phyloP scores from a whole-genome alignment of 1,284 basidiomycete genomes.

The Tetrapyrgos nigripes region DNA sequence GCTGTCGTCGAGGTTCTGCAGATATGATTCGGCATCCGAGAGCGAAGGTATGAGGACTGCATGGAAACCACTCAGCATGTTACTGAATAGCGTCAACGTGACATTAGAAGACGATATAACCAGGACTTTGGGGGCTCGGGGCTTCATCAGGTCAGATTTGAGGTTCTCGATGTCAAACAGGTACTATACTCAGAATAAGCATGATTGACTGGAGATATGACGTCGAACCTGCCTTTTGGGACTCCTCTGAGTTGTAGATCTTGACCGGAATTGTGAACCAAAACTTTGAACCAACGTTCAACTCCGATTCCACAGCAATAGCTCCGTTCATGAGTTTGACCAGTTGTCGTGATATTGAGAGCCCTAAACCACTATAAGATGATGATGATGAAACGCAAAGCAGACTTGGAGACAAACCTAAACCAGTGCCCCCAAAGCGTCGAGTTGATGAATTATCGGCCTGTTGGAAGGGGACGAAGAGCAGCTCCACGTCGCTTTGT shows the following conservation, averaged over 20 bases:
- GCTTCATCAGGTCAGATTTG: conserved; percentile 48
- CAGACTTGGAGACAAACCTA: no score
- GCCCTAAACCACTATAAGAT: no score
- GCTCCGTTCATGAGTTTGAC: conserved; percentile 77
- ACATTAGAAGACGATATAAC: conserved; percentile 64
- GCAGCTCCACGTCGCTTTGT: conserved; percentile 63
- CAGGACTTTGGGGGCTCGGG: conserved; percentile 55
- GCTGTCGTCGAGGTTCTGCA: conserved; percentile 41
- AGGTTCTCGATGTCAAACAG: conserved; percentile 52
- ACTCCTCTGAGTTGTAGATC: conserved; percentile 59
- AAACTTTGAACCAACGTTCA: conserved; percentile 67
- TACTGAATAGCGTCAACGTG: conserved; percentile 59
- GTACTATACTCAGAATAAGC: conserved; percentile 35
- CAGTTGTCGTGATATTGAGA: conserved; percentile 74
- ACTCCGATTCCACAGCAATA: conserved; percentile 70
- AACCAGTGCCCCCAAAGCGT: conserved; percentile 72
- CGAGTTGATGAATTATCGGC: conserved; percentile 78
- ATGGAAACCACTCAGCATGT: conserved; percentile 62
- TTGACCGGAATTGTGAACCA: conserved; percentile 76
- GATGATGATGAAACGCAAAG: no score
- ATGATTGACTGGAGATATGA: neutral
- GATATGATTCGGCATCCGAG: conserved; percentile 49
- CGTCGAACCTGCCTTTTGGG: conserved; percentile 46
- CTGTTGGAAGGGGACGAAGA: conserved; percentile 78
- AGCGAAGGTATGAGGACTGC: conserved; percentile 50